phyloP scores from a whole-genome alignment of 768 basidiomycete genomes.

The Leccinum arenicola region DNA sequence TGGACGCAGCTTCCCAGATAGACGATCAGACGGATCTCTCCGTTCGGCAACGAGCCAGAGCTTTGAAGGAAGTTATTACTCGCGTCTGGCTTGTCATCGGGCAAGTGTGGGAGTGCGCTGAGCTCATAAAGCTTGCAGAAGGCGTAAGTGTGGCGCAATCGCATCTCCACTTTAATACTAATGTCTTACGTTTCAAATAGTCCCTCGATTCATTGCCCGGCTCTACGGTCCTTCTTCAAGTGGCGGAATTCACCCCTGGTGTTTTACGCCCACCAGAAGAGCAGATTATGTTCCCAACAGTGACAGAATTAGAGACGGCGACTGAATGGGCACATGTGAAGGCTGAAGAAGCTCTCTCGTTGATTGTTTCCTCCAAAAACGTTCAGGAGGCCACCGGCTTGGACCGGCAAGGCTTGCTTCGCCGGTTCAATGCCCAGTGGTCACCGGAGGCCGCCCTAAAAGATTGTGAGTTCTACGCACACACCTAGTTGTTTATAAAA shows the following conservation, averaged over 20 bases:
- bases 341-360: constrained; percentile 48
- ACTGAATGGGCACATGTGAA: constrained; percentile 42
- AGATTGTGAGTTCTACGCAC: constrained; percentile 56
- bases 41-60: constrained; percentile 43
- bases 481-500: constrained; percentile 11
- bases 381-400: constrained; percentile 66
- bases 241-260: constrained; percentile 36
- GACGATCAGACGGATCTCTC: constrained; percentile 39
- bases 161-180: constrained; percentile 14
- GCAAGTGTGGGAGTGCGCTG: constrained; percentile 61
- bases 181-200: constrained; percentile 31
- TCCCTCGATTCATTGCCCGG: constrained; percentile 43
- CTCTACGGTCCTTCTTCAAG: constrained; percentile 36
- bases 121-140: constrained; percentile 52
- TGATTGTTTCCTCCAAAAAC: constrained; percentile 49
- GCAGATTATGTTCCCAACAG: constrained; percentile 40
- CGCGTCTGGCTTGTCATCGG: constrained; percentile 70
- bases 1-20: constrained; percentile 52
- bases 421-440: constrained; percentile 62
- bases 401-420: constrained; percentile 53
- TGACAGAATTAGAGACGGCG: constrained; percentile 21
- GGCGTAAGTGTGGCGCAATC: constrained; percentile 41
- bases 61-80: constrained; percentile 61
- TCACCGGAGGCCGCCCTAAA: constrained; percentile 69
- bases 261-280: constrained; percentile 44